phyloP scores from a whole-genome alignment of 345 rosid species.

The Iberis pinnata region DNA sequence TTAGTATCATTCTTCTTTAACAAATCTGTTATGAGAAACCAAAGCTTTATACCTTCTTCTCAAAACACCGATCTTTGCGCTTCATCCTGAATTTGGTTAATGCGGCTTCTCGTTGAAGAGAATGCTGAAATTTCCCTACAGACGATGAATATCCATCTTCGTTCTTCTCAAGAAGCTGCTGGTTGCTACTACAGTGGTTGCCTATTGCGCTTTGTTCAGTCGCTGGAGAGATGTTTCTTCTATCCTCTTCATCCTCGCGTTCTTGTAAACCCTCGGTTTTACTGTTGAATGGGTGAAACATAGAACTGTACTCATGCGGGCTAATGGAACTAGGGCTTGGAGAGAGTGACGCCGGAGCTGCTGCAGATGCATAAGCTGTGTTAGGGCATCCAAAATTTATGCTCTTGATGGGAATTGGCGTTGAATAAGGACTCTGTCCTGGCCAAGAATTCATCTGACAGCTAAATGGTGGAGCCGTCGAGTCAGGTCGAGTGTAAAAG shows the following conservation, averaged over 20 bases:
- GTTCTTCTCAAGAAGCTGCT: constrained; percentile 40
- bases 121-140: constrained; percentile 36
- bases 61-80: constrained; percentile 91
- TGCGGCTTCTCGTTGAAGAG: constrained; percentile 82
- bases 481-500: constrained; percentile 11
- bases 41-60: constrained; percentile 60
- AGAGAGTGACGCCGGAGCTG: constrained; percentile 35
- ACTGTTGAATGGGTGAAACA: constrained; percentile 35
- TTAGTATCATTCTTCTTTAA: not conserved
- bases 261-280: constrained; percentile 36
- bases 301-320: constrained; percentile 43
- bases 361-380: constrained; percentile 36
- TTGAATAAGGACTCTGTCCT: constrained; percentile 39
- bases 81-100: constrained; percentile 78
- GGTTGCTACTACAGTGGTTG: constrained; percentile 46
- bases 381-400: constrained; percentile 29
- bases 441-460: constrained; percentile 35
- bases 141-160: constrained; percentile 36
- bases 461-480: constrained; percentile 23
- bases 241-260: constrained; percentile 41
- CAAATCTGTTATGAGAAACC: not conserved
- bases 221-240: constrained; percentile 42
- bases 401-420: constrained; percentile 43
- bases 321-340: constrained; percentile 52
- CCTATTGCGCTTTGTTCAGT: constrained; percentile 59